phyloP scores from a whole-genome alignment of 352 stramenopile species.

The Elongisporangium senticosum region DNA sequence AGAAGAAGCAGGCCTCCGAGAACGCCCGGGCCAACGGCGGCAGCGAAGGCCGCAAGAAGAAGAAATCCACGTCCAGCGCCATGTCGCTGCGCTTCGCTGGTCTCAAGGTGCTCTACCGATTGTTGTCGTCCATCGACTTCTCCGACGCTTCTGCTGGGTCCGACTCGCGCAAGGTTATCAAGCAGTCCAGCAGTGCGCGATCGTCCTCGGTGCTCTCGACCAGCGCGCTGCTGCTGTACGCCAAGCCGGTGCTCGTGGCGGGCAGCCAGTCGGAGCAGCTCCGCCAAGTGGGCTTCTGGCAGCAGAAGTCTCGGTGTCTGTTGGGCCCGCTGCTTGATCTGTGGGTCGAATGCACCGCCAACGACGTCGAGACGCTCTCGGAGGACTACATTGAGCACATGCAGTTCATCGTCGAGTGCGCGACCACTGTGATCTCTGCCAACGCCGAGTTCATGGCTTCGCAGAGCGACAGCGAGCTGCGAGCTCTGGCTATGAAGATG shows the following conservation, averaged over 20 bases:
- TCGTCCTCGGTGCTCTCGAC: slow-evolving; percentile 19
- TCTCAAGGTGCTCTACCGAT: slow-evolving; percentile 58
- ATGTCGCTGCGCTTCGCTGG: slow-evolving; percentile 53
- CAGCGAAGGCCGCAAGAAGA: slow-evolving; percentile 31
- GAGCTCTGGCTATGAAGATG: slow-evolving; percentile 19
- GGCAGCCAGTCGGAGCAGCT: slow-evolving; percentile 27
- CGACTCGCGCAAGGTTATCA: not conserved
- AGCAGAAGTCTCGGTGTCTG: slow-evolving; percentile 58
- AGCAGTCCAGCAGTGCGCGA: not conserved
- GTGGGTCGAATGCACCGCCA: slow-evolving; percentile 70
- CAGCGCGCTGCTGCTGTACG: slow-evolving; percentile 52
- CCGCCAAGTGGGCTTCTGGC: slow-evolving; percentile 46
- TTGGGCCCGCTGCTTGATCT: slow-evolving; percentile 58
- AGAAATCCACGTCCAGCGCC: slow-evolving; percentile 30
- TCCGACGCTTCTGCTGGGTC: not conserved
- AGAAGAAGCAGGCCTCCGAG: slow-evolving; percentile 7
- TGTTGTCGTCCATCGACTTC: slow-evolving; percentile 49
- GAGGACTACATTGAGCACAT: slow-evolving; percentile 72
- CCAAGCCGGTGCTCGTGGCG: slow-evolving; percentile 23
- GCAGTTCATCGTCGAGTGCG: slow-evolving; percentile 70
- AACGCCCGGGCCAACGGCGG: slow-evolving; percentile 15
- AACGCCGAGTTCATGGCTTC: slow-evolving; percentile 29
- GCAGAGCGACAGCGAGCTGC: slow-evolving; percentile 19
- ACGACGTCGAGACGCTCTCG: slow-evolving; percentile 46
- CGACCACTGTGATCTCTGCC: slow-evolving; percentile 45